Evolutionary conservation across 176 grass and related monocot genomes (phyloP).

Genomic region (Hordeum vulgare): DNA sequence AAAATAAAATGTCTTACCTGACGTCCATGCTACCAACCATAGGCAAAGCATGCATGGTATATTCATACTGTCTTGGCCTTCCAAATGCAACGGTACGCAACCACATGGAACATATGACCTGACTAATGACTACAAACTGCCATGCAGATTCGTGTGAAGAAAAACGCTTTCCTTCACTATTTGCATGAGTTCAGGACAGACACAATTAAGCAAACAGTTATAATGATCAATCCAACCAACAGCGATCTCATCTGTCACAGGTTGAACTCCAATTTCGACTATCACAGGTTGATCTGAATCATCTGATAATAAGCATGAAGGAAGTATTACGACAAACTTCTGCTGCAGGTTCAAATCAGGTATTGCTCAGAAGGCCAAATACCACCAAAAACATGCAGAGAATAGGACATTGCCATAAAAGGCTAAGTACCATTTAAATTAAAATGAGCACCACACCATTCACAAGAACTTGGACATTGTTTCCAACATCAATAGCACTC

Average conservation of each 20-base stretch:
- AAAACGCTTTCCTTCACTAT: neutral
- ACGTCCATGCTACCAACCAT: neutral
- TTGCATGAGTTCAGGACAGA: neutral
- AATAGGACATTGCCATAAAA: neutral
- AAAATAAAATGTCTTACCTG: neutral
- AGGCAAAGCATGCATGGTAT: neutral
- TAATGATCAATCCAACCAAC: neutral
- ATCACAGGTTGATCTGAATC: neutral
- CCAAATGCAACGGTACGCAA: neutral
- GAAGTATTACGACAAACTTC: neutral
- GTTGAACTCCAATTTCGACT: neutral
- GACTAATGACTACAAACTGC: neutral
- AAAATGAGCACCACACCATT: conserved; percentile 12
- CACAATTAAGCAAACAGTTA: neutral
- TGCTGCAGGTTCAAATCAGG: neutral
- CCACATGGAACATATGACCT: neutral
- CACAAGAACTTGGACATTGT: conserved; percentile 16
- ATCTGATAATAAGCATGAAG: neutral
- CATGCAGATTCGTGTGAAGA: neutral
- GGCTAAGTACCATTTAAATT: neutral
- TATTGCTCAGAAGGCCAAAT: neutral
- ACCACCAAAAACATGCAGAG: neutral
- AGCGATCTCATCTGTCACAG: neutral
- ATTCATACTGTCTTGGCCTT: neutral
- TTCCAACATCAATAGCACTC: conserved; percentile 6